Evolutionary conservation across 148 eudicot species (phyloP).

Genomic region (Mesembryanthemum crystallinum): DNA sequence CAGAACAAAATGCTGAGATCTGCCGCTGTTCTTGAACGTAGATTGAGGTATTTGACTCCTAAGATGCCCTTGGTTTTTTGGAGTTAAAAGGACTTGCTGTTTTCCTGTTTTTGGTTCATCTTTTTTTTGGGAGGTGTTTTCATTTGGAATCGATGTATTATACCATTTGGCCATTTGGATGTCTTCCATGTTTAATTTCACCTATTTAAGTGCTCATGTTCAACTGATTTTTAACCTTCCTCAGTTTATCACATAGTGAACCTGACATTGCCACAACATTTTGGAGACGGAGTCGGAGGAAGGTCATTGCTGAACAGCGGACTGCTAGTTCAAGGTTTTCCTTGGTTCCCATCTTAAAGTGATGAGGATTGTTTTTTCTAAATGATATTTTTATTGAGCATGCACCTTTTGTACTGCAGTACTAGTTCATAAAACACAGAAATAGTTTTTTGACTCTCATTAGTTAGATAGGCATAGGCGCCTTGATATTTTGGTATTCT

Average conservation of each 20-base stretch:
- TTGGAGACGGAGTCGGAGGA: constrained; percentile 91
- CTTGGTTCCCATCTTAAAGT: constrained; percentile 29
- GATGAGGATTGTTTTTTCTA: constrained; percentile 9
- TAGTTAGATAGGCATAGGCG: background rate
- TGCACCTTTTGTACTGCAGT: background rate
- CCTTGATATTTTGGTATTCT: background rate
- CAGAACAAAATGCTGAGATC: constrained; percentile 70
- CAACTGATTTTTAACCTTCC: constrained; percentile 29
- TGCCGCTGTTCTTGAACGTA: constrained; percentile 51
- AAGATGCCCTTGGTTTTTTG: background rate
- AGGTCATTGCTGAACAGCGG: constrained; percentile 85
- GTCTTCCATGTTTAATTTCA: constrained; percentile 14
- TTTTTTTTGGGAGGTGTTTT: background rate
- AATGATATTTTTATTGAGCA: constrained; percentile 2
- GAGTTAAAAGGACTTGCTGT: background rate
- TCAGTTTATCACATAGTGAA: constrained; percentile 84
- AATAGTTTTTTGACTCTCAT: background rate
- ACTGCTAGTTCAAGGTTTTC: constrained; percentile 95
- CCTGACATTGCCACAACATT: constrained; percentile 78
- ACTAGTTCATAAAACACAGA: constrained; percentile 1
- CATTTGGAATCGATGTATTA: background rate
- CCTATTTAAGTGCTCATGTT: constrained; percentile 14
- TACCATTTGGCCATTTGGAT: constrained; percentile 15
- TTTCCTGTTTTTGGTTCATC: background rate
- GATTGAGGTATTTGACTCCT: constrained; percentile 45